A percentile compares a stretch with the other conserved stretches of the same genome.
phyloP scores from a whole-genome alignment of 495 filamentous ascomycete genomes.

The Melanomma pulvis-pyrius region DNA sequence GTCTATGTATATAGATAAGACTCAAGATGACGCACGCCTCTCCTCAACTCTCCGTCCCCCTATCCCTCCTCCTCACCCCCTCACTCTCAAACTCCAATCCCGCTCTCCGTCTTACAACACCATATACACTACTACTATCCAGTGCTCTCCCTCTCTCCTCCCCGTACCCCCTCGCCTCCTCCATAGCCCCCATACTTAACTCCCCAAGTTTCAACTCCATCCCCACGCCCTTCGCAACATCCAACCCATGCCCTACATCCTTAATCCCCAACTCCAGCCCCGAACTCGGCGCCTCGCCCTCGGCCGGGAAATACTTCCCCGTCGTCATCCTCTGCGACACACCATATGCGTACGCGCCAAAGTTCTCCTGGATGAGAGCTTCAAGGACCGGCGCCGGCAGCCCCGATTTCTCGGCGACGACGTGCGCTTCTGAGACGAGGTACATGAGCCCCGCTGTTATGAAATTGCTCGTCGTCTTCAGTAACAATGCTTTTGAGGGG shows the following conservation, averaged over 20 bases:
- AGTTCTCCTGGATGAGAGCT: conserved; percentile 55
- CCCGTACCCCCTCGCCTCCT: conserved; percentile 14
- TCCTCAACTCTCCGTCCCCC: neutral
- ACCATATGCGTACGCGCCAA: conserved; percentile 50
- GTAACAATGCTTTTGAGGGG: conserved; percentile 31
- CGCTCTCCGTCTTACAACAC: conserved; percentile 17
- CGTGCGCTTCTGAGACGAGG: conserved; percentile 55
- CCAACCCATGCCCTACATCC: conserved; percentile 24
- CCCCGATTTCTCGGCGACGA: conserved; percentile 58
- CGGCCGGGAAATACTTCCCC: conserved; percentile 14
- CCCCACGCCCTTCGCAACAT: conserved; percentile 8
- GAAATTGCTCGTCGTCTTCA: conserved; percentile 36
- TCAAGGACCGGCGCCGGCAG: conserved; percentile 56
- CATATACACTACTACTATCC: conserved; percentile 31
- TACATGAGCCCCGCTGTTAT: conserved; percentile 21
- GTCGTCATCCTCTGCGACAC: conserved; percentile 14
- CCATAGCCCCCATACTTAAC: conserved; percentile 16
- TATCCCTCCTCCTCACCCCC: conserved; percentile 19
- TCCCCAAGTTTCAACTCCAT: conserved; percentile 23
- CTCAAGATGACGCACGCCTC: no score
- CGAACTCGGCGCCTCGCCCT: conserved; percentile 12
- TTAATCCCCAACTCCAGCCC: conserved; percentile 23
- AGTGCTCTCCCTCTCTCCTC: conserved; percentile 17
- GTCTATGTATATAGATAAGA: no score
- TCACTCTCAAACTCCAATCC: conserved; percentile 23